Base-by-base conservation (phyloP, 176 grass and related monocot species). In the Carex kokanica region DNA sequence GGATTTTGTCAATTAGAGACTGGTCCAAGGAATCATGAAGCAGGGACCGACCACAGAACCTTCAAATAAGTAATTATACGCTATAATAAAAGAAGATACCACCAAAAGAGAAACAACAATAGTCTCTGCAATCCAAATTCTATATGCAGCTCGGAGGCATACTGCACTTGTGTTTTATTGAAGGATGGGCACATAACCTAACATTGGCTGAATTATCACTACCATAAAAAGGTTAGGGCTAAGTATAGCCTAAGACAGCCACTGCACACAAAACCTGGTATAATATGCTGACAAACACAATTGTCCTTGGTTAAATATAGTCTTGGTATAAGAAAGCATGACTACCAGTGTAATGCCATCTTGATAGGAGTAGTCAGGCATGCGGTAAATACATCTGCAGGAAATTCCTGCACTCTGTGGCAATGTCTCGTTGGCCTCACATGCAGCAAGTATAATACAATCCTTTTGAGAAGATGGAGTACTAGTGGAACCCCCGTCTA, bases 381-480 rank as follows among this genome's bases (percentile, higher is more conserved):
- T 73, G 96, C 89, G 23, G 96, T 99, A 68, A 99, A 99, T 56
- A 99, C 93, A 85, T 99, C 96, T 65, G 96, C 96, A 54, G 96
- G 96, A 85, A 89, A 99, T 75, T 99, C 96, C 25, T n/a, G 82
- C 88, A 83, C 93, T 99, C 88, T 99, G 96, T 38, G 96, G 96
- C 68, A 99, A 91, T 83, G 91, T 95, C 86, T 99, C 93, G 83
- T 95, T 88, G 49, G 93, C 93, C 80, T 95, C 93, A 20, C 96
- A 99, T 40, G 96, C 91, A 80, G 96, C 96, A 88, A 99, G 96
- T 85, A 99, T 86, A 90, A 99, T 99, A 82, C 93, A 95, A 71
- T 99, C 96, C 84, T 88, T 99, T 56, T 60, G 79, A 78, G 90
- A 86, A 82, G 93, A 93, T 78, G 79, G n/a, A 68, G 91, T 89